A percentile compares a stretch with the other conserved stretches of the same genome.
These are phyloP conservation scores for Penicillium flavigenum DNA, from an alignment of 495 filamentous ascomycete species.

Conservation along the genomic window DNA sequence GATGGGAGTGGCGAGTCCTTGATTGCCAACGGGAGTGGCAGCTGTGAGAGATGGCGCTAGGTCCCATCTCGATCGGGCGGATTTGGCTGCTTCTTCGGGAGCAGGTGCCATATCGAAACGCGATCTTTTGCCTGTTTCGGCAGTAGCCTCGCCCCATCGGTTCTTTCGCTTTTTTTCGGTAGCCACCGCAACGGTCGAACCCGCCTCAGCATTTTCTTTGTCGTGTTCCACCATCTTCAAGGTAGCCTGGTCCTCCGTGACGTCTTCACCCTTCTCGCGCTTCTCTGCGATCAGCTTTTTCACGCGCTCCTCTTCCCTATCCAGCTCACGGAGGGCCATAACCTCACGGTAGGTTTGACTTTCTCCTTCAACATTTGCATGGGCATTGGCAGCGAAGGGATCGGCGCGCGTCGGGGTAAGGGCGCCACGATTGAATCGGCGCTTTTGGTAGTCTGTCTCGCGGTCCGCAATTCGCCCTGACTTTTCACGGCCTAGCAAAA, in stretches of 20 bases:
- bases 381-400: slow-evolving; percentile 75
- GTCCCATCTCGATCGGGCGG: slow-evolving; percentile 78
- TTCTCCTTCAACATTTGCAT: slow-evolving; percentile 64
- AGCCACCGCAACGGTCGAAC: slow-evolving; percentile 61
- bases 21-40: slow-evolving; percentile 79
- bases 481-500: slow-evolving; percentile 82
- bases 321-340: slow-evolving; percentile 87
- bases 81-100: slow-evolving; percentile 58
- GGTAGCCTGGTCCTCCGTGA: slow-evolving; percentile 64
- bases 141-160: slow-evolving; percentile 73
- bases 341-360: slow-evolving; percentile 85
- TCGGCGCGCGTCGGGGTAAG: slow-evolving; percentile 87
- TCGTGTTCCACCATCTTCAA: slow-evolving; percentile 62
- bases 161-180: slow-evolving; percentile 82
- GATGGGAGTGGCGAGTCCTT: slow-evolving; percentile 81
- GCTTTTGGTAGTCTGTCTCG: slow-evolving; percentile 98
- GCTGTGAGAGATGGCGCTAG: slow-evolving; percentile 63
- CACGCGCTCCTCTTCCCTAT: slow-evolving; percentile 92
- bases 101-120: slow-evolving; percentile 86
- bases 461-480: slow-evolving; percentile 84
- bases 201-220: slow-evolving; percentile 71
- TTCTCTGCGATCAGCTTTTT: slow-evolving; percentile 76
- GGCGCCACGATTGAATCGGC: slow-evolving; percentile 75
- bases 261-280: slow-evolving; percentile 61
- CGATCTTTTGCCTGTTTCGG: slow-evolving; percentile 63